Base-by-base conservation (phyloP, 2,329 filamentous ascomycete species). In the Phialophora verrucosa region DNA sequence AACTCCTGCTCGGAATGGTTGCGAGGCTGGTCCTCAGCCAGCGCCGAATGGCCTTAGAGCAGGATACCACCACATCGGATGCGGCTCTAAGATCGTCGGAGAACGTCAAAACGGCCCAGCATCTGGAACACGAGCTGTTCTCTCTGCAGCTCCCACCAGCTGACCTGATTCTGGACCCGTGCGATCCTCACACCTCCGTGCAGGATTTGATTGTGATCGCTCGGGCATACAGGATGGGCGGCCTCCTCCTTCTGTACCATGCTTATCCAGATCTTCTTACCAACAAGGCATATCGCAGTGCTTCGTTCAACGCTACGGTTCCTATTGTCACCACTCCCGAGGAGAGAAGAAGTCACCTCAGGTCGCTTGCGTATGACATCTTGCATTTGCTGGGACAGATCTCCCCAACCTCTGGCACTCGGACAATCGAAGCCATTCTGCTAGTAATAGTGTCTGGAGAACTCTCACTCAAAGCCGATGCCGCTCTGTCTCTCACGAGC, bases 351-450 rank as follows among this genome's bases (percentile, higher is more conserved):
- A 25, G 14, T 23, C 31, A 7, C 29, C 55, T 59, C 14, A 11
- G 27, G 31, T 50, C 55, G n/a, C 25, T 54, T 8, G 62, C 62
- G 25, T 23, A 55, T 56, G 23, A 56, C 23, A 17, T 38, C 7
- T 23, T 64, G 25, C 32, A 35, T 10, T 44, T 64, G 20, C 32
- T 64, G 35, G 17, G 31, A 25, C 29, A 55, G 47, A 64, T 55
- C 32, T 54, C 27, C 6, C 29, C 29, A 47, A 51, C 12, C 23
- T 60, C 62, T n/a, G 62, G 62, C 25, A 64, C 62, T 49, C 57
- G 62, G 32, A 64, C 47, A 17, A 64, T 60, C 35, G 62, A 64
- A 38, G 56, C 56, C 4, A 64, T 60, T 31, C 32, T 64, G 27
- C 49, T 64, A 10, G 12, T 64, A 5, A 64, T 64, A 20, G 23